phyloP scores from a whole-genome alignment of 768 basidiomycete species.

The Mrakia blollopis region DNA sequence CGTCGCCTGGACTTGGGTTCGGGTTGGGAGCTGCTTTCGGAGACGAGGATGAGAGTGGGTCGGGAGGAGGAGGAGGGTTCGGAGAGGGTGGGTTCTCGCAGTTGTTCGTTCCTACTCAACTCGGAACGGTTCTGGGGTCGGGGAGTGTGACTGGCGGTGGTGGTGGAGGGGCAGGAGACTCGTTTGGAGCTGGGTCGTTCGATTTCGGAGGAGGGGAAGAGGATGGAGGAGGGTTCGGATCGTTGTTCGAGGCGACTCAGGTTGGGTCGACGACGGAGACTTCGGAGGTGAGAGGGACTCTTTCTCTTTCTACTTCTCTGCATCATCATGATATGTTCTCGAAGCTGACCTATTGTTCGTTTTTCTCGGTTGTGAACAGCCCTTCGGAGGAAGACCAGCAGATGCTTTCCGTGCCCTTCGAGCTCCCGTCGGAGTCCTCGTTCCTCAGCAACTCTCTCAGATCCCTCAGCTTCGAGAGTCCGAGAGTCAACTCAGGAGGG shows the following conservation, averaged over 20 bases:
- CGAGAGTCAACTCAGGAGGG: conserved; percentile 38
- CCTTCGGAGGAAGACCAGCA: background rate
- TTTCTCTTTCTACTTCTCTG: background rate
- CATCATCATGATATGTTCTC: background rate
- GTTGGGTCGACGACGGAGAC: background rate
- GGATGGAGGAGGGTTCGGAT: conserved; percentile 39
- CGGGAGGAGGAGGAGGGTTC: conserved; percentile 20
- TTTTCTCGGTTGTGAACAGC: background rate
- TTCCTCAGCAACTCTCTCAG: conserved; percentile 35
- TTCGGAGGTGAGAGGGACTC: conserved; percentile 32
- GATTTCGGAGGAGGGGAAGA: conserved; percentile 37
- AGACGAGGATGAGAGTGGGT: conserved; percentile 4
- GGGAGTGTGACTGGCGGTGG: conserved; percentile 30
- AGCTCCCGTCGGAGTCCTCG: conserved; percentile 28
- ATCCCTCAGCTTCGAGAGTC: conserved; percentile 38
- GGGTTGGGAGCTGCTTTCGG: conserved; percentile 20
- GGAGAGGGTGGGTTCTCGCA: conserved; percentile 30
- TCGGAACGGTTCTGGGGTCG: background rate
- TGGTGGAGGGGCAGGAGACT: conserved; percentile 1
- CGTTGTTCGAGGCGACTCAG: conserved; percentile 42
- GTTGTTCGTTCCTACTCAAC: conserved; percentile 25
- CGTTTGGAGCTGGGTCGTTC: background rate
- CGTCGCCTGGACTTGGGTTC: background rate
- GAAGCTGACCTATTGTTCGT: conserved; percentile 31
- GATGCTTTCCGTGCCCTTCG: conserved; percentile 1